Base-by-base conservation (phyloP, 2,329 filamentous ascomycete genomes). In the Aspergillus sojae region DNA sequence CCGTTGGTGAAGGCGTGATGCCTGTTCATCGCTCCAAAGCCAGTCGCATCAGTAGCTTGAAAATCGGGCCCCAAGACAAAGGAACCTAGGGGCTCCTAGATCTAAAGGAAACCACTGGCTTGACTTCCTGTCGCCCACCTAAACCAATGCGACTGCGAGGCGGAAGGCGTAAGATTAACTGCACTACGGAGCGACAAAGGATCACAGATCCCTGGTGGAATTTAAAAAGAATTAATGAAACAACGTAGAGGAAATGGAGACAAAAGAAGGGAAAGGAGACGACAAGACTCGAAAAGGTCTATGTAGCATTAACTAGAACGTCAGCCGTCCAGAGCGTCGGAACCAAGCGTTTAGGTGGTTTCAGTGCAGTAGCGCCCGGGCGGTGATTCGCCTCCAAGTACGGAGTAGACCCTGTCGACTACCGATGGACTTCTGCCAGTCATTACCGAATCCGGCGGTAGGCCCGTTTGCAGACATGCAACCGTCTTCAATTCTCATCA, bases 1-100 rank as follows among this genome's bases (percentile, higher is more conserved):
- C 93, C 94, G 82, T 95, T 96, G 67, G 90, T 88, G 80, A 91
- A 94, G 78, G 89, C 89, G 79, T 91, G 86, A 85, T 96, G 92
- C 83, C 93, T 88, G 77, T 94, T 91, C 88, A 95, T 93, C 90
- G 91, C 82, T 88, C 76, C 73, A 59, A 64, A 36, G 57, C 66
- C 66, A 69, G 58, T 67, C 72, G 72, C 77, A 77, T 79, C 70
- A 77, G 71, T 71, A 65, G 52, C 39, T 61, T 56, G 52, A 43
- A 58, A 60, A 48, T 56, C 46, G 32, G 50, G 36, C 55, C 58
- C 58, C 39, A 63, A 43, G 54, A 56, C 39, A 54, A 57, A 62
- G 48, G 58, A 61, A 56, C 64, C 34, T 43, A 26, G 36, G 54
- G 46, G 43, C 39, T 48, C 34, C 57, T 41, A 26, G 66, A 57